Conservation (phyloP, 371 early-diverging fungal species). For the Dichotomocladium elegans region DNA sequence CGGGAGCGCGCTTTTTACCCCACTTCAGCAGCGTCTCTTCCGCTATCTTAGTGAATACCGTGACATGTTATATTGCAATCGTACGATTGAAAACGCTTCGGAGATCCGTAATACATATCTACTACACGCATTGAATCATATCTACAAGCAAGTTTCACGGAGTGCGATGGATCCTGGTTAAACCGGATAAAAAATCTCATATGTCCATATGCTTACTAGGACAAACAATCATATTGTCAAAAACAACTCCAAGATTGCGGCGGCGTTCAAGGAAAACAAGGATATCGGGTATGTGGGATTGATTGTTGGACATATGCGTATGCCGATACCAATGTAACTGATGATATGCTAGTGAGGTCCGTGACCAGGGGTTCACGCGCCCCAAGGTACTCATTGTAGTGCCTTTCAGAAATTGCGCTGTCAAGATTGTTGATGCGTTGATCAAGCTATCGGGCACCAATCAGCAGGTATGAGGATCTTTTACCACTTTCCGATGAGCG, state of each 20-base stretch:
- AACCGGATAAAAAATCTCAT: no score
- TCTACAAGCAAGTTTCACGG: conserved; percentile 62
- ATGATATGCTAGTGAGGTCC: conserved; percentile 61
- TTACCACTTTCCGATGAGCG: no score
- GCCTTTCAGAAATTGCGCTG: conserved; percentile 85
- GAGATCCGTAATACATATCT: conserved; percentile 70
- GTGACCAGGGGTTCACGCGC: conserved; percentile 95
- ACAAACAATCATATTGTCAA: conserved; percentile 74
- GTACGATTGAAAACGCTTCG: conserved; percentile 55
- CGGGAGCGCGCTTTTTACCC: conserved; percentile 30
- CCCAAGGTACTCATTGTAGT: conserved; percentile 88
- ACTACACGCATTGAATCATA: conserved; percentile 89
- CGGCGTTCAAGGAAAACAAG: conserved; percentile 46
- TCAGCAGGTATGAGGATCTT: no score
- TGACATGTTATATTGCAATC: conserved; percentile 74
- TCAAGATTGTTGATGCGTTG: conserved; percentile 74
- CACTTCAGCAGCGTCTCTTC: conserved; percentile 61
- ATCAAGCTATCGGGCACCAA: conserved; percentile 73
- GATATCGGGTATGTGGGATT: conserved; percentile 33
- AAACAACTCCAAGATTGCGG: conserved; percentile 72
- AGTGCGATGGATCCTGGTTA: no score
- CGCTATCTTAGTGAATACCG: conserved; percentile 65
- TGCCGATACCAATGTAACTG: no score
- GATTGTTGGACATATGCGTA: not conserved
- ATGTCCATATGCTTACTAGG: no score